A percentile compares a stretch with the other conserved stretches of the same genome.
Conservation (phyloP, 179 eudicot species). For the Silene vulgaris region DNA sequence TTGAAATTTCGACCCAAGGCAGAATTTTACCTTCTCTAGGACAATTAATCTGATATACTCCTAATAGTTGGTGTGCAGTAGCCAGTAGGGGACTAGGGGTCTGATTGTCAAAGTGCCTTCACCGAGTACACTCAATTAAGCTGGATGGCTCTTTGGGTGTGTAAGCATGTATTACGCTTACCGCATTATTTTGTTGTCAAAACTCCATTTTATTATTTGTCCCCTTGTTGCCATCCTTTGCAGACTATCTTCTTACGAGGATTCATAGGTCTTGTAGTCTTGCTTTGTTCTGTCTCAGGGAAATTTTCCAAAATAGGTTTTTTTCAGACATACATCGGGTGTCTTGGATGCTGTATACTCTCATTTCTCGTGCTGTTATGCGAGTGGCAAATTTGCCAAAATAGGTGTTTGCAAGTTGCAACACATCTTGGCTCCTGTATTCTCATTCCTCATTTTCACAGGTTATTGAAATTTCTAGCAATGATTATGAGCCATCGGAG, state of each 20-base stretch:
- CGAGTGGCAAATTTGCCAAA: too few species aligned
- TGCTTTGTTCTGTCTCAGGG: neutral
- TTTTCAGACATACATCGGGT: neutral
- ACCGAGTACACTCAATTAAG: too few species aligned
- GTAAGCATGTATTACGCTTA: neutral
- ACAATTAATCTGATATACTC: too few species aligned
- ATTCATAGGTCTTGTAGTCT: neutral
- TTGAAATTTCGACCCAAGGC: too few species aligned
- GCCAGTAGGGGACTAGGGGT: too few species aligned
- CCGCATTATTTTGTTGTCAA: neutral
- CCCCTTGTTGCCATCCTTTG: neutral
- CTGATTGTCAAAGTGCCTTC: too few species aligned
- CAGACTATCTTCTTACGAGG: neutral
- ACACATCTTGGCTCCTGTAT: neutral
- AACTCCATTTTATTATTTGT: neutral
- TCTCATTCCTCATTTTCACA: conserved; percentile 6
- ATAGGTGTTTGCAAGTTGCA: neutral
- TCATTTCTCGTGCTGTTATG: too few species aligned
- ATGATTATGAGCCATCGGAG: conserved; percentile 11
- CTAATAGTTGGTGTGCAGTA: too few species aligned
- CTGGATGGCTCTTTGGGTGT: too few species aligned
- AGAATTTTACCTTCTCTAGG: too few species aligned
- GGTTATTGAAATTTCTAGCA: conserved; percentile 1
- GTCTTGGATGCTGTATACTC: too few species aligned
- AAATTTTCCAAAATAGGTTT: neutral